Conservation (phyloP, 2,329 filamentous ascomycete species). For the Rugonectria rugulosa region DNA sequence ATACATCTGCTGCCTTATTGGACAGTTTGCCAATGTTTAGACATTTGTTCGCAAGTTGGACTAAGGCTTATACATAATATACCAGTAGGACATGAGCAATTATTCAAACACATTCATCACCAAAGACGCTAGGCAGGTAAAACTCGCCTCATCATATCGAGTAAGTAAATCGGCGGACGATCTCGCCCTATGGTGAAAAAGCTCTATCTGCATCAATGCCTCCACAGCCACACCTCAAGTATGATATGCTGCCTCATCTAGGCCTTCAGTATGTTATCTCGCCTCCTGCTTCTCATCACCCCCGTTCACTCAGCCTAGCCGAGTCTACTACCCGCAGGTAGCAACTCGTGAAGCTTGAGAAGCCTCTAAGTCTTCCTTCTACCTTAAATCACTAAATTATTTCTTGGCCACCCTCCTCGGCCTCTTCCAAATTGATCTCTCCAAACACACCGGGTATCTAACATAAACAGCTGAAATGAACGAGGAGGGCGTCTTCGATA, state of each 20-base stretch:
- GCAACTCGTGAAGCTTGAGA: background rate
- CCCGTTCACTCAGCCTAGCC: background rate
- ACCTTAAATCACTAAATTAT: slow-evolving; percentile 26
- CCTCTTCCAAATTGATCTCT: slow-evolving; percentile 28
- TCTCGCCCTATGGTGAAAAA: slow-evolving; percentile 18
- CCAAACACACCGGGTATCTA: slow-evolving; percentile 39
- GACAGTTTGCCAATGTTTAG: too few species aligned
- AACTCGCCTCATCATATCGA: slow-evolving; percentile 16
- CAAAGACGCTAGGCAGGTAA: too few species aligned
- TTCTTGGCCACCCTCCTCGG: slow-evolving; percentile 22
- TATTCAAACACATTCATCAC: too few species aligned
- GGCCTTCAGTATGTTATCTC: slow-evolving; percentile 4
- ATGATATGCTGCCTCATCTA: slow-evolving; percentile 21
- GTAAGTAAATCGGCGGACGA: slow-evolving; percentile 20
- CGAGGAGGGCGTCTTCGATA: slow-evolving; percentile 20
- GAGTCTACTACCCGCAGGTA: slow-evolving; percentile 7
- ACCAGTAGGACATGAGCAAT: too few species aligned
- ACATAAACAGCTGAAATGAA: slow-evolving; percentile 36
- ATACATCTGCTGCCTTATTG: too few species aligned
- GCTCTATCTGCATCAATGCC: slow-evolving; percentile 30
- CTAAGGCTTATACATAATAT: too few species aligned
- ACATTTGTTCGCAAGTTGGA: too few species aligned
- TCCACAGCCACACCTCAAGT: slow-evolving; percentile 27
- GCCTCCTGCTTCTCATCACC: background rate
- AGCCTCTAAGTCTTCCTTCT: background rate